Conservation (phyloP, 2,329 filamentous ascomycete genomes). For the Clarireedia hainanense region DNA sequence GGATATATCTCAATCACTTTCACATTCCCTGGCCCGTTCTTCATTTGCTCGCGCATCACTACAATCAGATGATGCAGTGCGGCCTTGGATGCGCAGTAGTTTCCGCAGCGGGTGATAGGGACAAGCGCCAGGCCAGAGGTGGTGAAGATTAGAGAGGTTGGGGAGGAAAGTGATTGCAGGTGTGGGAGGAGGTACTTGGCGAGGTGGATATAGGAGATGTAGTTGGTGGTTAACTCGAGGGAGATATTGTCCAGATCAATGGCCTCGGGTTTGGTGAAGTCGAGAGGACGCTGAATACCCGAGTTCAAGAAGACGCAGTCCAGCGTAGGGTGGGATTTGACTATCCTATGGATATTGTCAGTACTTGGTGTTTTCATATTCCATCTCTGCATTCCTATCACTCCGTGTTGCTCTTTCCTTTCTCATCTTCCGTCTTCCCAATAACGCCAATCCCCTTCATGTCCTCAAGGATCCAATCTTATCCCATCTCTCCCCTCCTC, state of each 20-base stretch:
- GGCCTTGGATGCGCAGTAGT: slow-evolving; percentile 38
- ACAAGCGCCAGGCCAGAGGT: slow-evolving; percentile 17
- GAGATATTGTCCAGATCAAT: slow-evolving; percentile 24
- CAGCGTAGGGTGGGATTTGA: slow-evolving; percentile 12
- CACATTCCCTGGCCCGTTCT: slow-evolving; percentile 25
- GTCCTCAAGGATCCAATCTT: too few species aligned
- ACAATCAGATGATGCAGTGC: slow-evolving; percentile 37
- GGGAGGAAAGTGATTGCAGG: slow-evolving; percentile 5
- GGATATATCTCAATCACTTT: slow-evolving; percentile 37
- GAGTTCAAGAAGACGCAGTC: slow-evolving; percentile 29
- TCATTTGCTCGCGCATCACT: slow-evolving; percentile 36
- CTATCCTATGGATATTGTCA: not conserved
- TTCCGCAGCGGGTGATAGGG: slow-evolving; percentile 13
- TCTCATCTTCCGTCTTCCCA: too few species aligned
- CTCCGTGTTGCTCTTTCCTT: too few species aligned
- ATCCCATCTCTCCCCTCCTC: too few species aligned
- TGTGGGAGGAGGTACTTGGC: slow-evolving; percentile 33
- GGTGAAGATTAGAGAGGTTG: slow-evolving; percentile 17
- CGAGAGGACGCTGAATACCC: slow-evolving; percentile 25
- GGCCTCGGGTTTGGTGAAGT: slow-evolving; percentile 17
- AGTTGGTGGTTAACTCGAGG: slow-evolving; percentile 36
- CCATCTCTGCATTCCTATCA: too few species aligned
- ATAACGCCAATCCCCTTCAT: too few species aligned
- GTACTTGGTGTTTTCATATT: not conserved
- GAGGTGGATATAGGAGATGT: slow-evolving; percentile 33